Percentiles rank a stretch among this genome's conserved stretches.
Conservation (phyloP, 2,329 filamentous ascomycete genomes). For the Phialocephala sp. region DNA sequence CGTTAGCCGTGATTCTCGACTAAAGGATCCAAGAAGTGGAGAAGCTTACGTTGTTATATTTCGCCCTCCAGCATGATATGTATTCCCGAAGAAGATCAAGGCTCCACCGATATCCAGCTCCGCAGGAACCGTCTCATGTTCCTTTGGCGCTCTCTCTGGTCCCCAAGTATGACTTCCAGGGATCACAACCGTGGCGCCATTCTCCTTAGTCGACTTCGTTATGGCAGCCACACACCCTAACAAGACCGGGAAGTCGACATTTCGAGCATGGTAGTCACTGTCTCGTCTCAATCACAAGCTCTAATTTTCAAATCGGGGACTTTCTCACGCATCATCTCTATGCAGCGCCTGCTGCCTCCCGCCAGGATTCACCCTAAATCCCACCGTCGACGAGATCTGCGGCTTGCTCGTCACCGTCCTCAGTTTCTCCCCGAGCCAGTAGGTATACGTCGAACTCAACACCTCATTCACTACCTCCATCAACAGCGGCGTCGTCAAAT, state of each 20-base stretch:
- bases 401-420: conserved; percentile 46
- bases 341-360: conserved; percentile 48
- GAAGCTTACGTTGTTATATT: conserved; percentile 13
- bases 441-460: conserved; percentile 45
- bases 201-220: conserved; percentile 18
- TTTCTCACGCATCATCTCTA: conserved; percentile 42
- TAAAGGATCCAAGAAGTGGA: background rate
- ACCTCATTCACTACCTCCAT: conserved; percentile 45
- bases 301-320: background rate
- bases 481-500: conserved; percentile 45
- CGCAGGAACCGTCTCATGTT: conserved; percentile 13
- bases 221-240: conserved; percentile 14
- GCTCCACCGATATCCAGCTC: conserved; percentile 15
- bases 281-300: background rate
- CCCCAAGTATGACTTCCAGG: conserved; percentile 17
- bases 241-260: conserved; percentile 15
- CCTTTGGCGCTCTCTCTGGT: conserved; percentile 14
- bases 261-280: conserved; percentile 3
- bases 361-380: conserved; percentile 49
- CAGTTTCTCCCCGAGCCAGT: conserved; percentile 45
- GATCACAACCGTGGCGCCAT: conserved; percentile 20
- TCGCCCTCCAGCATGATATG: conserved; percentile 18
- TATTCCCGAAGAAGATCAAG: conserved; percentile 18
- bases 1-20: background rate
- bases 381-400: conserved; percentile 46